These are phyloP conservation scores for bread wheat (Triticum aestivum) DNA, from an alignment of 176 grass and related monocot species.

Conservation along the genomic window DNA sequence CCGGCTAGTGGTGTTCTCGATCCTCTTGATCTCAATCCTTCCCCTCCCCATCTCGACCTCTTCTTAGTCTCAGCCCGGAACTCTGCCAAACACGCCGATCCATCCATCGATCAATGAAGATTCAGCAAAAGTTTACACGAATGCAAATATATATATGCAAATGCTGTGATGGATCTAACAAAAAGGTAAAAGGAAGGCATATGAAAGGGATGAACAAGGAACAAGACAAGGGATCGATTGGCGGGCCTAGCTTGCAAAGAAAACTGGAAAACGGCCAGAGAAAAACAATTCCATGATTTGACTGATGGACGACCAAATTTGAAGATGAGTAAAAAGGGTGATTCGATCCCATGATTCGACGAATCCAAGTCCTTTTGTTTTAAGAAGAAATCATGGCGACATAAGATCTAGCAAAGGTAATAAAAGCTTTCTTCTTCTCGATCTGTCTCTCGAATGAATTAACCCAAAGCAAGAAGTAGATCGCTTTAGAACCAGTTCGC, in stretches of 20 bases:
- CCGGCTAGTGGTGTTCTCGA: constrained; percentile 76
- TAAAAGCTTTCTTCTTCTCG: background rate
- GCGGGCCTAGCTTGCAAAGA: background rate
- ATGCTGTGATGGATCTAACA: background rate
- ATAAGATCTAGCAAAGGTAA: constrained; percentile 29
- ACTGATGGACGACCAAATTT: background rate
- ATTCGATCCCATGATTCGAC: constrained; percentile 21
- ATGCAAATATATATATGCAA: too few relatives aligned
- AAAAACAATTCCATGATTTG: constrained; percentile 18
- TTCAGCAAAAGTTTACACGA: too few relatives aligned
- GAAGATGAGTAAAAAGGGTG: background rate
- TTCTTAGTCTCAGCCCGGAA: too few relatives aligned
- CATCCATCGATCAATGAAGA: too few relatives aligned
- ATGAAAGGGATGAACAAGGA: background rate
- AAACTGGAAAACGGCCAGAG: background rate
- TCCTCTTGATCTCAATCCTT: constrained; percentile 84
- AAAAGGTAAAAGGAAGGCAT: constrained; percentile 4
- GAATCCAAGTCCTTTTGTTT: background rate
- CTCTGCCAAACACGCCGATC: too few relatives aligned
- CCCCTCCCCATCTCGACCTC: constrained; percentile 51
- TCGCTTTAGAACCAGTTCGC: background rate
- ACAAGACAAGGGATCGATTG: background rate
- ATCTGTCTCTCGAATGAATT: background rate
- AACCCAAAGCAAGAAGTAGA: background rate
- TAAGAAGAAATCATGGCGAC: constrained; percentile 16